phyloP scores from a whole-genome alignment of 306 rosid species.

The Fragaria iinumae region DNA sequence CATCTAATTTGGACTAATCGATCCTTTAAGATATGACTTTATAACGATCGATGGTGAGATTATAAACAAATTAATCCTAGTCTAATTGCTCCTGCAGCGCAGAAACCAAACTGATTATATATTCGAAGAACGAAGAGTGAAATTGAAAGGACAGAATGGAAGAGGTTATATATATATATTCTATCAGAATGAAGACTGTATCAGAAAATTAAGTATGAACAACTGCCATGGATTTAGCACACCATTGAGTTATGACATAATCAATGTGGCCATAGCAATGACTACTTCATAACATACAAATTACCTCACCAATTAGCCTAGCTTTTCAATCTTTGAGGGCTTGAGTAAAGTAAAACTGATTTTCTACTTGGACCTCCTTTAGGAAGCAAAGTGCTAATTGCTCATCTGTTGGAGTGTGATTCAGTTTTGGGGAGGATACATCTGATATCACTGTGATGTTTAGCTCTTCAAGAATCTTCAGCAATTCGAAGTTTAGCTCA shows the following conservation, averaged over 20 bases:
- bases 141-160: background rate
- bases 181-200: too few species aligned
- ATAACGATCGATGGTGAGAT: background rate
- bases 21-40: background rate
- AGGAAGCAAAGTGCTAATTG: background rate
- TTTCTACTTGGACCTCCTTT: too few species aligned
- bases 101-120: too few species aligned
- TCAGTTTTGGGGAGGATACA: constrained; percentile 52
- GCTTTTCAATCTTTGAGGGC: background rate
- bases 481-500: constrained; percentile 60
- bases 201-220: background rate
- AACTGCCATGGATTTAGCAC: background rate
- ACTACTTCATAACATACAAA: background rate
- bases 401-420: constrained; percentile 38
- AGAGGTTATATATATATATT: too few species aligned
- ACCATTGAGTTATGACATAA: background rate
- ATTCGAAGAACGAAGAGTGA: too few species aligned
- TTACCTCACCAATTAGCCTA: background rate
- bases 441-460: constrained; percentile 51
- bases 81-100: too few species aligned
- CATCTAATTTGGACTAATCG: background rate
- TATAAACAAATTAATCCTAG: background rate
- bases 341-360: background rate
- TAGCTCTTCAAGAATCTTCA: constrained; percentile 73
- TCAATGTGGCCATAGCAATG: background rate